Percentiles rank a stretch among this genome's conserved stretches.
phyloP scores from a whole-genome alignment of 352 stramenopile genomes.

The Globisporangium uncinulatum region DNA sequence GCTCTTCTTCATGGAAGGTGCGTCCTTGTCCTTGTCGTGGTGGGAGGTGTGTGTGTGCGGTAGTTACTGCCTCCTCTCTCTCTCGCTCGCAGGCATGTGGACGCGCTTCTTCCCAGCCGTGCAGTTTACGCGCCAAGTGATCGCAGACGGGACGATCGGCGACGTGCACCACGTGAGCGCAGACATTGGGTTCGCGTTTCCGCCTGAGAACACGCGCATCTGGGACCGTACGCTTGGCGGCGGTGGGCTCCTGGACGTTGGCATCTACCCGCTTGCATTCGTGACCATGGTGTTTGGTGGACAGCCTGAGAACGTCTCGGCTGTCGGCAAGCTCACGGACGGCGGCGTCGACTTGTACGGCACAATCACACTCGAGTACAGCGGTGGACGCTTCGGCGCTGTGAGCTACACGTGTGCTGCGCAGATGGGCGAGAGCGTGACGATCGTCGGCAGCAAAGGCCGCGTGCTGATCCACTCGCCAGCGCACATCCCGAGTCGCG shows the following conservation, averaged over 20 bases:
- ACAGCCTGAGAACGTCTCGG: conserved; percentile 34
- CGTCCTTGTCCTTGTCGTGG: neutral
- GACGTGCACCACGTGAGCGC: conserved; percentile 51
- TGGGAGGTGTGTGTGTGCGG: neutral
- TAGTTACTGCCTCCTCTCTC: neutral
- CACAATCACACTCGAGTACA: conserved; percentile 47
- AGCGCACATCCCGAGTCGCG: conserved; percentile 46
- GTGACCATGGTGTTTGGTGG: conserved; percentile 61
- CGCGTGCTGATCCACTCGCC: conserved; percentile 55
- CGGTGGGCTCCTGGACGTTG: conserved; percentile 67
- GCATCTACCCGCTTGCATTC: conserved; percentile 74
- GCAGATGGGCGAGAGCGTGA: conserved; percentile 57
- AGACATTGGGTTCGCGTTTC: conserved; percentile 54
- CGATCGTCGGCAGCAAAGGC: conserved; percentile 71
- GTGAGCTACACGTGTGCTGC: conserved; percentile 56
- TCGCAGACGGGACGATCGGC: conserved; percentile 38
- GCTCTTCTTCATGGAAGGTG: conserved; percentile 56
- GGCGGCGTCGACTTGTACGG: conserved; percentile 51
- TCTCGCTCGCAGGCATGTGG: conserved; percentile 43
- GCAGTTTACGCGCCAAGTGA: conserved; percentile 30
- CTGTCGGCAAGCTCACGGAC: conserved; percentile 37
- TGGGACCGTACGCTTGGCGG: conserved; percentile 63
- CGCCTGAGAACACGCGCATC: conserved; percentile 41
- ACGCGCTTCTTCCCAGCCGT: conserved; percentile 69
- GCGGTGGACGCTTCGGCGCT: conserved; percentile 33